Evolutionary conservation across 2,329 filamentous ascomycete genomes (phyloP), one percentile per base, ranked within the genome.

Genomic region (Ampelomyces quisqualis): DNA sequence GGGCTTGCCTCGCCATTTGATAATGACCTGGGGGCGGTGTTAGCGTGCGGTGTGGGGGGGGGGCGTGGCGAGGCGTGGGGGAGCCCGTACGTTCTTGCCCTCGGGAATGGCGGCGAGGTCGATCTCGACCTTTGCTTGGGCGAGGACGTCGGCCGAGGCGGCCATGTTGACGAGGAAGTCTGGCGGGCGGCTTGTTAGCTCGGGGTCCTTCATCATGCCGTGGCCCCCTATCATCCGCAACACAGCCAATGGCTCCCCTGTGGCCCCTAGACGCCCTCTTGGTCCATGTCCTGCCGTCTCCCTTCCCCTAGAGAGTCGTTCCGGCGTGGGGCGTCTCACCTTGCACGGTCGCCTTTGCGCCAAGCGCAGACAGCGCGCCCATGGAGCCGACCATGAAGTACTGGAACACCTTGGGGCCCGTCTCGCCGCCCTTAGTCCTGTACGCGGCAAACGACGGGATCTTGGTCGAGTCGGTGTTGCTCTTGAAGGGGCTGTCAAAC

Each of bases 131-230:
- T 98, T 98, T 73, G 93, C 93, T 84, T 96, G 94, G 70, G 94
- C 93, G 76, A 98, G 77, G 68, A 98, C 90, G 68, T 98, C 93
- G 74, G 93, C 93, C 49, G 93, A 98, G 52, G 93, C 93, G 65
- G 91, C 94, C 94, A 98, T 97, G 84, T 96, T 98, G 78, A 95
- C 89, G 55, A 98, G 81, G 82, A 98, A 98, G 77, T 98, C 93
- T 98, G 74, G 57, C 37, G 51, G 47, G 50, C 44, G 46, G 38
- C 26, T 49, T 40, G 58, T 67, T 62, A 67, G 63, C n/a, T 62
- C 19, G 22, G 24, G 36, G 26, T 37, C 50, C 47, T 52, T 31
- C 60, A 66, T 67, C 62, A 49, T 39, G 33, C 24, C 36, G 42
- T 34, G 19, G 32, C 21, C 33, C 49, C 56, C 49, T 40, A 39